phyloP scores from a whole-genome alignment of 2,329 filamentous ascomycete species.

The Penicillium aurantiogriseum region DNA sequence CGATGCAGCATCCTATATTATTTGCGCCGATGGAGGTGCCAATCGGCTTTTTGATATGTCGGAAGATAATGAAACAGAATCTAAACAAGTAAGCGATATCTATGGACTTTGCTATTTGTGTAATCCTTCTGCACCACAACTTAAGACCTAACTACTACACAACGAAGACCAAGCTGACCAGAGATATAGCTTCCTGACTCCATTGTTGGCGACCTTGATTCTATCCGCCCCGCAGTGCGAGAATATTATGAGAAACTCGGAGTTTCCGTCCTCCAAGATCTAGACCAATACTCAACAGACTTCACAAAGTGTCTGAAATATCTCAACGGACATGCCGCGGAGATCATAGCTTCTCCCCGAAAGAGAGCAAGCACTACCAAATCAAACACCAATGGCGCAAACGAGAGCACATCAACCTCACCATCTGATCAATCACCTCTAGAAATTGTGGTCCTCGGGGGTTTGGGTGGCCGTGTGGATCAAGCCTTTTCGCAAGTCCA shows the following conservation, averaged over 20 bases:
- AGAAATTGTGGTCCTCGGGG: conserved; percentile 78
- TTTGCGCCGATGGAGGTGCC: conserved; percentile 90
- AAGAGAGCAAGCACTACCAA: conserved; percentile 3
- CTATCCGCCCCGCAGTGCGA: conserved; percentile 62
- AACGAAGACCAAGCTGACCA: conserved; percentile 5
- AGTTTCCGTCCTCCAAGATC: conserved; percentile 65
- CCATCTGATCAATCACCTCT: conserved; percentile 24
- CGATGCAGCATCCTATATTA: conserved; percentile 58
- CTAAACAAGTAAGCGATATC: conserved; percentile 31
- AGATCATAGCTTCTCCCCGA: conserved; percentile 26
- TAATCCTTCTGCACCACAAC: background rate
- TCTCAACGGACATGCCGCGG: conserved; percentile 45
- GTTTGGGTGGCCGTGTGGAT: conserved; percentile 85
- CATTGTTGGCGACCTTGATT: conserved; percentile 92
- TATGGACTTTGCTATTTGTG: background rate
- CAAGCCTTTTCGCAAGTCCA: conserved; percentile 88
- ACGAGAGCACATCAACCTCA: background rate
- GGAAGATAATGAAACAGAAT: conserved; percentile 29
- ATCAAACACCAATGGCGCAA: conserved; percentile 5
- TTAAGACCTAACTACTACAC: background rate
- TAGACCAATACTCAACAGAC: conserved; percentile 86
- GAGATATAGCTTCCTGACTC: conserved; percentile 56
- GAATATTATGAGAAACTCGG: conserved; percentile 64
- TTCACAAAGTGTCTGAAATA: conserved; percentile 77
- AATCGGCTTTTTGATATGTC: conserved; percentile 66